Conservation (phyloP, 2,329 filamentous ascomycete species). For the Trichothecium roseum region DNA sequence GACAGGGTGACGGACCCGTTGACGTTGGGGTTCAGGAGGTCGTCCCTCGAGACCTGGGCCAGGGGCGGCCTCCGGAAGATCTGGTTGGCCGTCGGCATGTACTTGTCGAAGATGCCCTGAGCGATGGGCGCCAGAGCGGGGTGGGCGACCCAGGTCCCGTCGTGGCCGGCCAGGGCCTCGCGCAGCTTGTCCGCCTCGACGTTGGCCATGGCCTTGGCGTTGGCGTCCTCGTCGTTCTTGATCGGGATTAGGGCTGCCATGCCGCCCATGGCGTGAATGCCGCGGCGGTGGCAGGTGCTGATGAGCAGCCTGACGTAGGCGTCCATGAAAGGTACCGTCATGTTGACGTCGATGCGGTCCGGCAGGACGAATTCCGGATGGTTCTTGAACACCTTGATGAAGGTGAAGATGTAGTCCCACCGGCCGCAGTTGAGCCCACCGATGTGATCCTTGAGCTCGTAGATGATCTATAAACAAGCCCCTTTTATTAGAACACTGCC, state of each 20-base stretch:
- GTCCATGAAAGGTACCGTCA: slow-evolving; percentile 90
- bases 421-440: slow-evolving; percentile 84
- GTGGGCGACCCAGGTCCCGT: slow-evolving; percentile 85
- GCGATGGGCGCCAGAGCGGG: slow-evolving; percentile 75
- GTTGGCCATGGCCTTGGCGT: slow-evolving; percentile 76
- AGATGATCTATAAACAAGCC: slow-evolving; percentile 54
- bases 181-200: slow-evolving; percentile 82
- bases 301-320: slow-evolving; percentile 79
- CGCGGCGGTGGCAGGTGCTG: slow-evolving; percentile 81
- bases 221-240: slow-evolving; percentile 74
- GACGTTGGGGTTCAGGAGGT: slow-evolving; percentile 85
- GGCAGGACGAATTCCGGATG: slow-evolving; percentile 78
- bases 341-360: slow-evolving; percentile 75
- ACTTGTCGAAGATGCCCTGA: slow-evolving; percentile 77
- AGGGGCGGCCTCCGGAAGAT: slow-evolving; percentile 75
- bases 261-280: slow-evolving; percentile 84
- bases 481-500: not conserved
- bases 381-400: slow-evolving; percentile 90
- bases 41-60: slow-evolving; percentile 65
- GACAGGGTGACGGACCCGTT: slow-evolving; percentile 76
- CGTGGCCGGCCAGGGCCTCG: slow-evolving; percentile 78
- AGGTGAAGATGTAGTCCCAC: slow-evolving; percentile 94
- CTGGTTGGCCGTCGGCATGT: slow-evolving; percentile 91
- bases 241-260: slow-evolving; percentile 93
- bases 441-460: slow-evolving; percentile 82